Conservation (phyloP, 495 filamentous ascomycete genomes). For the Xylaria intraflava region DNA sequence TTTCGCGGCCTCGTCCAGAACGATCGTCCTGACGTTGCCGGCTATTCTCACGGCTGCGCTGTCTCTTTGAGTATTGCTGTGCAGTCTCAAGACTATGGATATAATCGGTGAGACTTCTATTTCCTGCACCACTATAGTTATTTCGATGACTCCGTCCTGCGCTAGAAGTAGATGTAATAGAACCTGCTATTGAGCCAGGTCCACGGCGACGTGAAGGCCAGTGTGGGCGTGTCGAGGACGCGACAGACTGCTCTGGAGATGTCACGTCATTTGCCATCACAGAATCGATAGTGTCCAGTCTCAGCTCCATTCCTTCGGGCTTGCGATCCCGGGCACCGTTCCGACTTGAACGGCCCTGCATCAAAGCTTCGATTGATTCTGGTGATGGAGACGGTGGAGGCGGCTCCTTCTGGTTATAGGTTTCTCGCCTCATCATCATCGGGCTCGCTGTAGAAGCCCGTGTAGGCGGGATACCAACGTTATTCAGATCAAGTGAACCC, state of each 20-base stretch:
- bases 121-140: constrained; percentile 31
- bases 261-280: constrained; percentile 45
- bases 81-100: constrained; percentile 81
- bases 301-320: constrained; percentile 72
- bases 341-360: constrained; percentile 48
- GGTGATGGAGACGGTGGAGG: constrained; percentile 48
- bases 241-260: constrained; percentile 43
- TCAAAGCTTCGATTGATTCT: constrained; percentile 40
- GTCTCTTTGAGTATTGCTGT: constrained; percentile 52
- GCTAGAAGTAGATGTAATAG: constrained; percentile 37
- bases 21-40: constrained; percentile 46
- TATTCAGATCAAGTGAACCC: constrained; percentile 13
- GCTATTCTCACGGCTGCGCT: constrained; percentile 49
- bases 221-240: constrained; percentile 39
- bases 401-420: constrained; percentile 22
- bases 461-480: constrained; percentile 21
- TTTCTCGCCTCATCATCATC: constrained; percentile 40
- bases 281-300: constrained; percentile 54
- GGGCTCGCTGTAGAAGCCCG: constrained; percentile 46
- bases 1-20: constrained; percentile 41
- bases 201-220: constrained; percentile 42
- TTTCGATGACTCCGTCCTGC: constrained; percentile 26
- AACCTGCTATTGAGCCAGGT: constrained; percentile 42
- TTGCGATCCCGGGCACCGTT: constrained; percentile 76
- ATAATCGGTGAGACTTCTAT: constrained; percentile 73